Base-by-base conservation (phyloP, 2,329 filamentous ascomycete species). In the Trichophyton equinum region DNA sequence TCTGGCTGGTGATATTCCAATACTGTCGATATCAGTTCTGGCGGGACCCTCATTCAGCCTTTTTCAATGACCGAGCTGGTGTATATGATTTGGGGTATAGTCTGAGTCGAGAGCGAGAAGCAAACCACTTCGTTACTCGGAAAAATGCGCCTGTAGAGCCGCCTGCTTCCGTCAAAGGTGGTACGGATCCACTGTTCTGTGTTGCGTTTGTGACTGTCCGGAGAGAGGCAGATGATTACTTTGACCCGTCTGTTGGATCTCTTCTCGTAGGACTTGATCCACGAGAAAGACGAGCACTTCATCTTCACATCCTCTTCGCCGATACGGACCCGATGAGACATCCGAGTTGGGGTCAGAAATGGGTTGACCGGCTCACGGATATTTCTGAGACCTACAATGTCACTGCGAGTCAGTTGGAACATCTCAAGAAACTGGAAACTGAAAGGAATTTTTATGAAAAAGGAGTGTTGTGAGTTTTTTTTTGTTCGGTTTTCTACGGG, bases 371-470 rank as follows among this genome's bases (percentile, higher is more conserved):
- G 22, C 47, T 68, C 4, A 33, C 61, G 4, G 68, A 70, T 40
- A 49, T 60, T 3, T 65, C 62, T 9, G 49, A 44, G 4, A 60
- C 61, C 4, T 70, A 69, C 49, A 55, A 69, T 61, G 63, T 68
- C 6, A 62, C 66, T 11, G 59, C 59, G 8, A 56, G 42, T 4
- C 62, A 67, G 36, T 58, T 70, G 6, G 44, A 64, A 6, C 61
- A 66, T 42, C 51, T 73, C n/a, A 60, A 62, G 44, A 58, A 65
- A n/a, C 61, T 67, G 59, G 68, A 72, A 62, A 57, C 60, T 46
- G 61, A 64, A 5, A 60, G 64, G 22, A 68, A 71, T 53, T 70
- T 65, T 51, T 67, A 69, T 57, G 67, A 69, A 51, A 74, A 73
- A 58, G 68, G 69, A 2, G 68, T 74, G 2, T 70, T 69, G 68